Conservation (phyloP, 1,284 basidiomycete species). For the Pseudozyma sp. region DNA sequence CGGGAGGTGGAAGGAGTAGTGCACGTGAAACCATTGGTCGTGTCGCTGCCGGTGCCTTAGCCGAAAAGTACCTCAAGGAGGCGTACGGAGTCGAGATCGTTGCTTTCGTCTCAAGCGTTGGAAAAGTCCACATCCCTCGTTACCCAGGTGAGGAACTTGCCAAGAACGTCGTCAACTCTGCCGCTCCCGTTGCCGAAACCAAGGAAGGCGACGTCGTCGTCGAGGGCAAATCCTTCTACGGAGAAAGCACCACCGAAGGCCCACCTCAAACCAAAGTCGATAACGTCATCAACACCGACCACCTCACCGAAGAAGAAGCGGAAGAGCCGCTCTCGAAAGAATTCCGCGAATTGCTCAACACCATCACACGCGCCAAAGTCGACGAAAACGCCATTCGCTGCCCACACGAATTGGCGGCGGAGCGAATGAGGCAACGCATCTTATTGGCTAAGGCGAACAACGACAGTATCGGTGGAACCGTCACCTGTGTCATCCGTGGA, state of each 20-base stretch:
- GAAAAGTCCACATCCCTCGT: constrained; percentile 81
- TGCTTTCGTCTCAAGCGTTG: constrained; percentile 95
- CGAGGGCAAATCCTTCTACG: constrained; percentile 46
- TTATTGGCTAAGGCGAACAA: constrained; percentile 87
- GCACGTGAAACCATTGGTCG: constrained; percentile 97
- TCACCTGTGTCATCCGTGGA: constrained; percentile 94
- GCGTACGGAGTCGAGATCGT: constrained; percentile 94
- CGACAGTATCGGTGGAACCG: constrained; percentile 96
- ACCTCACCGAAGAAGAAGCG: constrained; percentile 77
- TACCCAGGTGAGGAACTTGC: constrained; percentile 64
- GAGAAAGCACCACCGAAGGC: constrained; percentile 68
- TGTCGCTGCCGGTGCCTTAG: constrained; percentile 97
- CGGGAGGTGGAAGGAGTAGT: constrained; percentile 91
- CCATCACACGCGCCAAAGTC: constrained; percentile 86
- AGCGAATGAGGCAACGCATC: constrained; percentile 93
- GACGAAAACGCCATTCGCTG: constrained; percentile 90
- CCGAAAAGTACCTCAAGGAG: constrained; percentile 91
- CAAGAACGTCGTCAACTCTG: constrained; percentile 21
- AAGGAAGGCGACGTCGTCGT: constrained; percentile 17
- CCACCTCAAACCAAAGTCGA: constrained; percentile 64
- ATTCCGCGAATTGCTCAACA: constrained; percentile 83
- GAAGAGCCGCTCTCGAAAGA: constrained; percentile 85
- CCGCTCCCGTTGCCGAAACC: constrained; percentile 9
- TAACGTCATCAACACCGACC: constrained; percentile 69
- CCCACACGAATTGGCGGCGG: constrained; percentile 87